Evolutionary conservation across 345 rosid genomes (phyloP), one percentile per base, ranked within the genome.

Genomic region (Brassica cretica): DNA sequence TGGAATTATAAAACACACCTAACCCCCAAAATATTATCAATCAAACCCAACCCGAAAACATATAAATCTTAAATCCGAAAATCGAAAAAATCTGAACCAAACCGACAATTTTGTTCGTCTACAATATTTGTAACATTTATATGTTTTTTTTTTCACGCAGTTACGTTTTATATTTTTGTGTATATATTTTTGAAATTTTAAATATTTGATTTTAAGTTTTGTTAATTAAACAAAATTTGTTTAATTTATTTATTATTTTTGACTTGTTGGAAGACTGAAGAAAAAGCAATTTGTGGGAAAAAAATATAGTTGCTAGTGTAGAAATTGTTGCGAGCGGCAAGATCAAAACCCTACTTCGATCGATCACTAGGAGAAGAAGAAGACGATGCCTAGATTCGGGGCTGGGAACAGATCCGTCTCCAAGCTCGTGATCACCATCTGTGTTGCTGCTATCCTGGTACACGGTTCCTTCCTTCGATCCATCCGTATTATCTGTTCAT

Each of bases 391-490:
- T 4, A 75, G 69, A 75, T 69, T 80, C 63, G 64, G 64, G 63
- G 39, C 32, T 80, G 76, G 72, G 66, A 75, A 74, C 76, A 70
- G 79, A 80, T 80, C 82, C 55, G 75, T 75, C 60, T 70, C 76
- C 73, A 80, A 75, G 76, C 72, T 75, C 80, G 65, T 59, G 4
- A 8, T 80, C 76, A 71, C 72, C 69, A 16, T 80, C 60, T 75
- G 72, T 19, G 68, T 70, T 41, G 72, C 68, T 41, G 76, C 68
- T 64, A 32, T 56, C 68, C 68, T 80, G 83, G 83, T 80, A 80
- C 58, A 80, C 58, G 72, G 5, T 70, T 65, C 49, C 15, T 69
- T 41, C 75, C 15, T 53, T 68, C 18, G 78, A 68, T 79, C 75
- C 66, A 35, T 51, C 37, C 15, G 6, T 5, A 5, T 44, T 2